Evolutionary conservation across 2,329 filamentous ascomycete species (phyloP).

Genomic region (Piedraia hortae): DNA sequence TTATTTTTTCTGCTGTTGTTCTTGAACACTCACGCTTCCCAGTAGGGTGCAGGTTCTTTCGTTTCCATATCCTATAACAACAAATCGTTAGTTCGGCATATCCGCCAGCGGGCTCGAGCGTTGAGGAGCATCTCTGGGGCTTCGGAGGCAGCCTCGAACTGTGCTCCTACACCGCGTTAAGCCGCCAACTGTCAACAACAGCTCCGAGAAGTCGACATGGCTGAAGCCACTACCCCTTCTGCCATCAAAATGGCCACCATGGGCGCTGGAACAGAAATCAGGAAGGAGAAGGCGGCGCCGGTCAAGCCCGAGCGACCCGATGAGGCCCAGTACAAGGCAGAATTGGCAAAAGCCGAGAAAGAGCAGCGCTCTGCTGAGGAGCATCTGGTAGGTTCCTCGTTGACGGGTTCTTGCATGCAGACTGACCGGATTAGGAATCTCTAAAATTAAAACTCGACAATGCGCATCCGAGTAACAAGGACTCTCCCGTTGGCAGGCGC

Average conservation of each 20-base stretch:
- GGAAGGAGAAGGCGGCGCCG: constrained; percentile 10
- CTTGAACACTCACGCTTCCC: no score
- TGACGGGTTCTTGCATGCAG: constrained; percentile 1
- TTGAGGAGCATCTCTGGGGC: no score
- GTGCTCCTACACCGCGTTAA: no score
- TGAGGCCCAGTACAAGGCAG: constrained; percentile 56
- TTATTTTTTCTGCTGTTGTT: no score
- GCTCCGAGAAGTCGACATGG: constrained; percentile 10
- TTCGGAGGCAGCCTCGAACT: no score
- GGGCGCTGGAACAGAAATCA: constrained; percentile 2
- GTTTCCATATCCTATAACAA: no score
- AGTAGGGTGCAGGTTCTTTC: no score
- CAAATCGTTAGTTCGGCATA: no score
- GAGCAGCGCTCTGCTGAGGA: constrained; percentile 55
- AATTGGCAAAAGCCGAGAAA: constrained; percentile 60
- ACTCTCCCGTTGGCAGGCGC: constrained; percentile 53
- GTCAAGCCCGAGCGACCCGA: constrained; percentile 63
- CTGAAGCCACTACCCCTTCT: constrained; percentile 12
- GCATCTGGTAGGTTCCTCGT: constrained; percentile 17
- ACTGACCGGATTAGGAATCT: constrained; percentile 33
- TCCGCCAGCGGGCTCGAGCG: no score
- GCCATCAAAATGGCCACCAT: constrained; percentile 2
- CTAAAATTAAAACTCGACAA: constrained; percentile 71
- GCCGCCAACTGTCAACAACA: no score
- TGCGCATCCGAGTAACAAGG: constrained; percentile 56